These are phyloP conservation scores for Tubosaeta sp. DNA, from an alignment of 768 basidiomycete species.

Conservation along the genomic window DNA sequence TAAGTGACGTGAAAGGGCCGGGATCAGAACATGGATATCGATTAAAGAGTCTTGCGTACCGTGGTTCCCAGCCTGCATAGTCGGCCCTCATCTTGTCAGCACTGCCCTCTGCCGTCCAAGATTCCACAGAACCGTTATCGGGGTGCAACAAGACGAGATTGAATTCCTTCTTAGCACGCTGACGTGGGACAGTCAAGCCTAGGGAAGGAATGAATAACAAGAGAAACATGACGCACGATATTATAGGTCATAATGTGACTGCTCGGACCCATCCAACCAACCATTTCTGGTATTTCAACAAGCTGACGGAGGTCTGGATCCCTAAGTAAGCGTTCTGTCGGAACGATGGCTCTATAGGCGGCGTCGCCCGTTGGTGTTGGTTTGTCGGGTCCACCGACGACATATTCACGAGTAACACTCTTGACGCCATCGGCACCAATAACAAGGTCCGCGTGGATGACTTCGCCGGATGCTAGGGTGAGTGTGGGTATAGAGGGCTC, in stretches of 20 bases:
- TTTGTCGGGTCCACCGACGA: constrained; percentile 44
- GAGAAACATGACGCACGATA: constrained; percentile 32
- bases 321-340: constrained; percentile 39
- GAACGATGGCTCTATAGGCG: constrained; percentile 54
- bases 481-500: constrained; percentile 33
- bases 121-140: constrained; percentile 37
- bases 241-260: constrained; percentile 43
- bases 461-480: constrained; percentile 40
- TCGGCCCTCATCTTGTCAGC: constrained; percentile 44
- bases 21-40: constrained; percentile 2
- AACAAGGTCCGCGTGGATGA: constrained; percentile 41
- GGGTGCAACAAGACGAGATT: constrained; percentile 45
- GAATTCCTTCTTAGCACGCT: constrained; percentile 38
- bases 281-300: constrained; percentile 50
- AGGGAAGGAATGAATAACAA: neutral
- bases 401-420: constrained; percentile 44
- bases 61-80: constrained; percentile 46
- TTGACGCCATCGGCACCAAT: constrained; percentile 53
- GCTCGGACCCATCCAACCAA: constrained; percentile 56
- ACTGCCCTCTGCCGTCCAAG: constrained; percentile 42
- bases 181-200: neutral
- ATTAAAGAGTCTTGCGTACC: constrained; percentile 27
- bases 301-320: constrained; percentile 51
- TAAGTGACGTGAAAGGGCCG: constrained; percentile 8
- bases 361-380: constrained; percentile 58